phyloP scores from a whole-genome alignment of 768 basidiomycete genomes.

The Boletus insuetus region DNA sequence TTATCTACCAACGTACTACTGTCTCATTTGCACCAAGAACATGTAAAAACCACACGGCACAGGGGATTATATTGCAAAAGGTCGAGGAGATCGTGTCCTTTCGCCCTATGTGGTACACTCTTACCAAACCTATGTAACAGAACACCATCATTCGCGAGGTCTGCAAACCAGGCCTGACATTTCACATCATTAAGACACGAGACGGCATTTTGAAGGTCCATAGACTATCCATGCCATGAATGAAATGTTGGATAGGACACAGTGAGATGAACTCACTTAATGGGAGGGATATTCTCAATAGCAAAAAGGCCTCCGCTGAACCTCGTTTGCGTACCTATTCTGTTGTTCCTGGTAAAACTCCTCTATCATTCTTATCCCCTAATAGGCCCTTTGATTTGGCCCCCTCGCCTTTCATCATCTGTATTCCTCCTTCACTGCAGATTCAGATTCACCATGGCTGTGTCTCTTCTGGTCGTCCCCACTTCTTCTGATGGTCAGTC shows the following conservation, averaged over 20 bases:
- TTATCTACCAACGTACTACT: constrained; percentile 46
- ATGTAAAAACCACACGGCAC: constrained; percentile 86
- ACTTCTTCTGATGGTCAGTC: constrained; percentile 39
- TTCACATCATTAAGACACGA: constrained; percentile 79
- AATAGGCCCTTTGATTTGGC: no score
- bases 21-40: constrained; percentile 90
- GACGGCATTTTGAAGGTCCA: constrained; percentile 78
- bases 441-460: constrained; percentile 30
- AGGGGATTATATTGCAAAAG: constrained; percentile 70
- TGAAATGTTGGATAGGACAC: background rate
- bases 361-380: no score
- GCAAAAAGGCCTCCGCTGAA: no score
- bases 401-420: no score
- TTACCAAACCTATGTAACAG: constrained; percentile 80
- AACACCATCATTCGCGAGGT: constrained; percentile 76
- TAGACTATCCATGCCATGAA: constrained; percentile 30
- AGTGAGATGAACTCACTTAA: constrained; percentile 53
- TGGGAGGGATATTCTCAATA: constrained; percentile 39
- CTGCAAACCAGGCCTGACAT: constrained; percentile 78
- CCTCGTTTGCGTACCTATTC: no score
- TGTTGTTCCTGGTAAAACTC: no score
- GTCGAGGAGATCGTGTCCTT: constrained; percentile 81
- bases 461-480: constrained; percentile 41
- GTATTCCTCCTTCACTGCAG: no score
- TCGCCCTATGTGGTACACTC: constrained; percentile 83